Conservation (phyloP, 2,329 filamentous ascomycete species). For the Cladosporium sp. region DNA sequence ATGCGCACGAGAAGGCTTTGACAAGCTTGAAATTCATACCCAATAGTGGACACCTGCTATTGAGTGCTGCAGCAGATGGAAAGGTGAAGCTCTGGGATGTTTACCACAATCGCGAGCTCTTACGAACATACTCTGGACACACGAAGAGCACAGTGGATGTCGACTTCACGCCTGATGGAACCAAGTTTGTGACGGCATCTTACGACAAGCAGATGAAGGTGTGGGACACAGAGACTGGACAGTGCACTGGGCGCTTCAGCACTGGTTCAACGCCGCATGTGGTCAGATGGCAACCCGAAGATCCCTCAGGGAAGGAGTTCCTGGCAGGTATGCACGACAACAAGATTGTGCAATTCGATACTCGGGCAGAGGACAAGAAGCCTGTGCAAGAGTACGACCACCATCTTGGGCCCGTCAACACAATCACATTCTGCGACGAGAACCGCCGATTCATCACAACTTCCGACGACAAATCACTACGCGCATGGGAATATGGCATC, state of each 20-base stretch:
- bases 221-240: conserved; percentile 95
- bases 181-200: conserved; percentile 81
- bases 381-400: conserved; percentile 97
- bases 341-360: conserved; percentile 97
- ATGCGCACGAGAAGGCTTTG: conserved; percentile 66
- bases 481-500: conserved; percentile 98
- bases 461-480: conserved; percentile 91
- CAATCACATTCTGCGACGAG: conserved; percentile 91
- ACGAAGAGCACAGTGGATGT: conserved; percentile 85
- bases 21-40: conserved; percentile 90
- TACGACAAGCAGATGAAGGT: conserved; percentile 96
- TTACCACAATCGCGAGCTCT: conserved; percentile 81
- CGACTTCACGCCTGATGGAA: conserved; percentile 77
- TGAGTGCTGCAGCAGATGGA: conserved; percentile 84
- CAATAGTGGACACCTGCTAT: conserved; percentile 75
- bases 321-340: conserved; percentile 97
- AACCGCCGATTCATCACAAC: conserved; percentile 96
- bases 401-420: conserved; percentile 96
- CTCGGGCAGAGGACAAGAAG: conserved; percentile 52
- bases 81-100: conserved; percentile 94
- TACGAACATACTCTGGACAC: conserved; percentile 90
- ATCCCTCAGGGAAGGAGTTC: conserved; percentile 78
- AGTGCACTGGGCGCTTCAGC: conserved; percentile 81
- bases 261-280: conserved; percentile 95
- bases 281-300: conserved; percentile 82